A percentile compares a stretch with the other conserved stretches of the same genome.
phyloP scores from a whole-genome alignment of 2,329 filamentous ascomycete species.

The Colletotrichum liaoningense region DNA sequence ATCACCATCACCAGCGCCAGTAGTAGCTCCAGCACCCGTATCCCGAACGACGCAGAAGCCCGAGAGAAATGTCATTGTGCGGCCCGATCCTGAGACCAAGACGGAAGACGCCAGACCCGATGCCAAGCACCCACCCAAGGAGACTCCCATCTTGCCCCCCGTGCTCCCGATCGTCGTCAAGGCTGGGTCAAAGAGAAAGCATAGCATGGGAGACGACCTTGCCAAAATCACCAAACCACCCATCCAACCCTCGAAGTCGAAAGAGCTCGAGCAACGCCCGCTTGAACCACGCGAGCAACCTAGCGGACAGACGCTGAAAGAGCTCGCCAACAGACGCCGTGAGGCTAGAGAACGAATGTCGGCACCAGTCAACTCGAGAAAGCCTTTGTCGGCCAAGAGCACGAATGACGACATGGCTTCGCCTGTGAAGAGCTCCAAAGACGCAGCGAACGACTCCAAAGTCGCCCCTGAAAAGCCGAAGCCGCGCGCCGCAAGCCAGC shows the following conservation, averaged over 20 bases:
- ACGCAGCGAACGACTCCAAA: conserved; percentile 37
- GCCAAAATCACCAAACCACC: conserved; percentile 36
- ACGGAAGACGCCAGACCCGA: conserved; percentile 12
- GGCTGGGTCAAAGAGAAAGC: conserved; percentile 68
- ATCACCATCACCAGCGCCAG: conserved; percentile 9
- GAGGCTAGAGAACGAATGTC: conserved; percentile 50
- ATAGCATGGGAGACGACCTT: conserved; percentile 65
- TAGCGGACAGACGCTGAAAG: conserved; percentile 58
- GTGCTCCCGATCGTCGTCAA: conserved; percentile 45
- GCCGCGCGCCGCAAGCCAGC: conserved; percentile 39
- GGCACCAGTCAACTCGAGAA: conserved; percentile 50
- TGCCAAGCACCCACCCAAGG: neutral
- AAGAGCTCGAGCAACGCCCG: conserved; percentile 39
- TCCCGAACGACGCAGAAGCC: conserved; percentile 4
- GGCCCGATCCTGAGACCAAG: conserved; percentile 16
- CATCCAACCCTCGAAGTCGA: conserved; percentile 43
- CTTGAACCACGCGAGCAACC: conserved; percentile 42
- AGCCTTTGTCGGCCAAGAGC: conserved; percentile 67
- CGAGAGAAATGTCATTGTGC: conserved; percentile 21
- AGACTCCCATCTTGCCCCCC: conserved; percentile 11
- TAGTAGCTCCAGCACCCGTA: neutral
- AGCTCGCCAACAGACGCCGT: conserved; percentile 54
- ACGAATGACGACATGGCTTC: conserved; percentile 70
- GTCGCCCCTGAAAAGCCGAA: conserved; percentile 44
- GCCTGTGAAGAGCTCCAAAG: conserved; percentile 62